Conservation (phyloP, 352 stramenopile genomes). For the Phytopythium montanum region DNA sequence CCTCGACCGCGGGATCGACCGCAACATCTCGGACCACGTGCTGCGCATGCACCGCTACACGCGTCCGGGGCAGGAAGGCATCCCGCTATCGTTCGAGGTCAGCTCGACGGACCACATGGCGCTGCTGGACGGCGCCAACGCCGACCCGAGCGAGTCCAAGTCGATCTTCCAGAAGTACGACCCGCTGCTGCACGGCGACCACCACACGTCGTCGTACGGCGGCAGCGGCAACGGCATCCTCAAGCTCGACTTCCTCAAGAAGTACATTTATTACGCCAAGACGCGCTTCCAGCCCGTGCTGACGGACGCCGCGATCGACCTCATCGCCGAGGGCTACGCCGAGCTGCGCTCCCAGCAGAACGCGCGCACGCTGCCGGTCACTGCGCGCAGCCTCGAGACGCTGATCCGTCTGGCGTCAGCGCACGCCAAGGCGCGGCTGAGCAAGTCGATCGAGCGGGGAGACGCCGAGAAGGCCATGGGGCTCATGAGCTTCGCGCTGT, state of each 20-base stretch:
- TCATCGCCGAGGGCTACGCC: slow-evolving; percentile 96
- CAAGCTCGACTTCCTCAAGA: slow-evolving; percentile 97
- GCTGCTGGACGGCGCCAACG: slow-evolving; percentile 18
- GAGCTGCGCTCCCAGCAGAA: slow-evolving; percentile 96
- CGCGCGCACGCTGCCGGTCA: slow-evolving; percentile 92
- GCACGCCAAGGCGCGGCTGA: slow-evolving; percentile 95
- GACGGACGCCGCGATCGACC: slow-evolving; percentile 86
- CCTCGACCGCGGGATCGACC: slow-evolving; percentile 92
- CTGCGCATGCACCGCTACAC: slow-evolving; percentile 96
- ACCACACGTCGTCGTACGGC: slow-evolving; percentile 45
- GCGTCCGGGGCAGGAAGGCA: slow-evolving; percentile 79
- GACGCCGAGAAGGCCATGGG: slow-evolving; percentile 92
- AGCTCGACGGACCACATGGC: slow-evolving; percentile 80
- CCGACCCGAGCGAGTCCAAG: slow-evolving; percentile 47
- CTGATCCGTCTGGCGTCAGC: slow-evolving; percentile 98
- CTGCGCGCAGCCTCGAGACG: slow-evolving; percentile 97
- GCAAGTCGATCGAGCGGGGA: slow-evolving; percentile 76
- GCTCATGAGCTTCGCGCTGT: slow-evolving; percentile 98
- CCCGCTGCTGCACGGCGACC: slow-evolving; percentile 79
- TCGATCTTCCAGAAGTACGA: slow-evolving; percentile 92
- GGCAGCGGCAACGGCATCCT: slow-evolving; percentile 80
- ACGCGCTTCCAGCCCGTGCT: slow-evolving; percentile 87
- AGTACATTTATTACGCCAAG: slow-evolving; percentile 99
- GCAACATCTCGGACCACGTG: slow-evolving; percentile 97
- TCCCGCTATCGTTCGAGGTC: slow-evolving; percentile 87